Evolutionary conservation across 176 grass and related monocot species (phyloP), one percentile per base, ranked within the genome.

Genomic region (Aegilops sharonensis): DNA sequence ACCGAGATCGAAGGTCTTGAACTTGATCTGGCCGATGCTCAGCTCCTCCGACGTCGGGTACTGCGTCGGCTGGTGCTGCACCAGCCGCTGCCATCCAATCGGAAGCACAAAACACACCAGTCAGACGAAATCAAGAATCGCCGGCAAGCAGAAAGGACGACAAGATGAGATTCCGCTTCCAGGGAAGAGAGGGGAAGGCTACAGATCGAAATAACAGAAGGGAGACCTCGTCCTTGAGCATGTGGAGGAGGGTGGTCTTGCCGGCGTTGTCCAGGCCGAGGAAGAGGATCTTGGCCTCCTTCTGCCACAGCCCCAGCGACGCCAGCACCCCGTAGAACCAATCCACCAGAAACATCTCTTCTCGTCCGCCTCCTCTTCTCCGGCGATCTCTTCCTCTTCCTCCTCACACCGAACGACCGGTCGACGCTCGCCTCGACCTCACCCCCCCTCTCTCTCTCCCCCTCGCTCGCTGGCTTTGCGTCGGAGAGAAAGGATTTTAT

Each of bases 51-150:
- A 92, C 60, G 91, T 92, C 5, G 91, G 91, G 77, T 89, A 84
- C 91, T 92, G 91, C 80, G 87, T 92, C 68, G 91, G 91, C 80
- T 92, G 91, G 84, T 92, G 91, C 91, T 92, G 91, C 37, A 87
- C 87, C 45, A 92, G 84, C 67, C 91, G 77, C 91, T 92, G 77
- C 87, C 50, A 64, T 24, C 56, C 59, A 63, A 83, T 40, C 68
- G 42, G 75, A 45, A 45, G 35, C 20, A 77, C 20, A 77, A 77
- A 67, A 69, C 40, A 43, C 13, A 62, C 7, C 64, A 61, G 47
- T 54, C 25, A 77, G 17, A 68, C 68, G 37, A 67, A 70, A 85
- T 75, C 87, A 79, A 47, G 34, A 89, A 75, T 34, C 56, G 27
- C 6, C 47, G 31, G 45, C 45, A 3, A 77, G 74, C 14, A 56